phyloP scores from a whole-genome alignment of 129 eudicot species.

The Centella asiatica region DNA sequence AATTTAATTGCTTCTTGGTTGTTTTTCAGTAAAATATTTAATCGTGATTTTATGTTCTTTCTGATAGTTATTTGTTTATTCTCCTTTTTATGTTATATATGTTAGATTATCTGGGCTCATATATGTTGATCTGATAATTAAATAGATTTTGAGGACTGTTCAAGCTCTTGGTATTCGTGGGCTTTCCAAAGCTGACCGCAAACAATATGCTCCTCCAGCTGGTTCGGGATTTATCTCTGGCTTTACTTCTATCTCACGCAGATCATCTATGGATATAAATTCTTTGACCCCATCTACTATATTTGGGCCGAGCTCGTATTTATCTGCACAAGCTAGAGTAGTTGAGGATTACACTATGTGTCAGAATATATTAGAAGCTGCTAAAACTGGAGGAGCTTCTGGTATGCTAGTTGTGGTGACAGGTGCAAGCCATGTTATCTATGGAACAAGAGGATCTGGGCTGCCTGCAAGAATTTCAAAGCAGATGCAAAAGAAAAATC shows the following conservation, averaged over 20 bases:
- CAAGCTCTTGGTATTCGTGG: conserved; percentile 93
- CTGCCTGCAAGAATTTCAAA: conserved; percentile 88
- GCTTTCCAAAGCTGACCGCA: conserved; percentile 80
- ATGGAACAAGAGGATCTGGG: conserved; percentile 93
- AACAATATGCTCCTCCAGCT: conserved; percentile 88
- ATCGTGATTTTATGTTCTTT: no score
- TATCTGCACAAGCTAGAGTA: conserved; percentile 78
- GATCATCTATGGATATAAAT: conserved; percentile 46
- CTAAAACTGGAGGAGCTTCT: conserved; percentile 48
- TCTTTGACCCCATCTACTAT: conserved; percentile 42
- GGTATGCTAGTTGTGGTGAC: conserved; percentile 93
- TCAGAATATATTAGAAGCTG: conserved; percentile 64
- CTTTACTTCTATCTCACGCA: conserved; percentile 59
- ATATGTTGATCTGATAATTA: no score
- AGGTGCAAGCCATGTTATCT: conserved; percentile 84
- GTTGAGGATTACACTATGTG: conserved; percentile 92
- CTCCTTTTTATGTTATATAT: not conserved
- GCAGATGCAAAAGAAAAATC: conserved; percentile 87
- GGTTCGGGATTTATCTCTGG: conserved; percentile 97
- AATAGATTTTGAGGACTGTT: conserved; percentile 79
- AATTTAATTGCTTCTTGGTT: not conserved
- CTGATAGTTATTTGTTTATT: not conserved
- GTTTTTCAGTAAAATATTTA: no score
- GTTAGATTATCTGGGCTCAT: not conserved
- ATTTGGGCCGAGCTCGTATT: conserved; percentile 85